Percentiles rank a stretch among this genome's conserved stretches.
These are phyloP conservation scores for Peltaster fructicola DNA, from an alignment of 2,329 filamentous ascomycete species.

Conservation along the genomic window DNA sequence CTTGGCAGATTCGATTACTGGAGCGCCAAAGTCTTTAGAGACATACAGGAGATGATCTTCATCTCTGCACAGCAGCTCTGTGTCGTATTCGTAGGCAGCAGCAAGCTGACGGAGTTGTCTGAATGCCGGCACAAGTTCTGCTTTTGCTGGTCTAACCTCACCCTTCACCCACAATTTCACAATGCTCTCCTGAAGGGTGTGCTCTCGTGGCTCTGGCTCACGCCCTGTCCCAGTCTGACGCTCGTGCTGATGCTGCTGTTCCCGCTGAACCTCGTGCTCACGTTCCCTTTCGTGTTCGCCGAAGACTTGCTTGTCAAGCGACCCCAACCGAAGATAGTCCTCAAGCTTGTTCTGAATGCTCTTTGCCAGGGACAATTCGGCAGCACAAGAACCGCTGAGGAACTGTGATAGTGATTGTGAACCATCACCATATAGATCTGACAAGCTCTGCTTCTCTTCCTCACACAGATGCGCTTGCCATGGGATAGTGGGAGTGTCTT, in stretches of 20 bases:
- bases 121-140: no score
- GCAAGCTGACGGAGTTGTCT: no score
- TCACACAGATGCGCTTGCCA: slow-evolving; percentile 31
- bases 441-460: slow-evolving; percentile 34
- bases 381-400: no score
- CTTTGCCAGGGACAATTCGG: slow-evolving; percentile 1
- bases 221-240: slow-evolving; percentile 32
- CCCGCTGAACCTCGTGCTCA: slow-evolving; percentile 53
- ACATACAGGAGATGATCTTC: no score
- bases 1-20: no score
- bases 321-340: slow-evolving; percentile 8
- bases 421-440: slow-evolving; percentile 29
- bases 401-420: no score
- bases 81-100: no score
- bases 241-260: slow-evolving; percentile 45
- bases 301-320: slow-evolving; percentile 23
- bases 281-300: no score
- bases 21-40: no score
- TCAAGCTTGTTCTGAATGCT: slow-evolving; percentile 7
- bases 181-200: slow-evolving; percentile 33
- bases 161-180: no score
- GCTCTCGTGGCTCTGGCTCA: slow-evolving; percentile 20
- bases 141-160: no score
- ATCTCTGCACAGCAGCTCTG: no score
- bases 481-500: slow-evolving; percentile 5